Base-by-base conservation (phyloP, 202 grass and related monocot genomes). In the Eragrostis tef region DNA sequence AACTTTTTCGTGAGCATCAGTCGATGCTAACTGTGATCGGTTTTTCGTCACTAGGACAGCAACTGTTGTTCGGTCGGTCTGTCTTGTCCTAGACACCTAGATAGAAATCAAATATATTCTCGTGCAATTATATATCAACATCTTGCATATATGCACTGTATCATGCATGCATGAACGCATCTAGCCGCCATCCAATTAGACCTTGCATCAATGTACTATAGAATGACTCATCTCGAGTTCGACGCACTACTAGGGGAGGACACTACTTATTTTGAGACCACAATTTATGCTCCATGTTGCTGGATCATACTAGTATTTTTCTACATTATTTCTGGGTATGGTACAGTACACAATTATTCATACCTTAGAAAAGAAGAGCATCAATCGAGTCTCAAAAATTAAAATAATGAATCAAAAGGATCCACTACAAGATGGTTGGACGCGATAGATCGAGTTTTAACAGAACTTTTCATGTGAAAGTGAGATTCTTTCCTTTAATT, bases 31-130 rank as follows among this genome's bases (percentile, higher is more conserved):
- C n/a, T 16, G 66, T 36, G 14, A 51, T 27, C 46, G 17, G 15
- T 71, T 86, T 86, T 49, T 74, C 50, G 61, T 81, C 84, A 86
- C 63, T 9, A 44, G 16, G n/a, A 72, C 46, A 64, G 8, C 11
- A 70, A 60, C 77, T 57, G 53, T 22, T 10, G 52, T 54, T 54
- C 52, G 17, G 19, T 20, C 15, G 5, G 13, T 51, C 34, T 5
- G 34, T 39, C 34, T 39, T 39, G 34, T 39, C 34, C 34, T 39
- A 39, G 34, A 39, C 34, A 0, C 34, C 2, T 39, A 5, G 34
- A 39, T 39, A 39, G 14, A 51, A 15, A 20, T 54, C 17, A 68
- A 67, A 43, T 74, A 49, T 75, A 86, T 86, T 70, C 71, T 41
- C 71, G 47, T 51, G 25, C 54, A 62, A 72, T 8, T 11, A 47